These are phyloP conservation scores for Garcia nutans DNA, from an alignment of 345 rosid genomes.

Conservation along the genomic window DNA sequence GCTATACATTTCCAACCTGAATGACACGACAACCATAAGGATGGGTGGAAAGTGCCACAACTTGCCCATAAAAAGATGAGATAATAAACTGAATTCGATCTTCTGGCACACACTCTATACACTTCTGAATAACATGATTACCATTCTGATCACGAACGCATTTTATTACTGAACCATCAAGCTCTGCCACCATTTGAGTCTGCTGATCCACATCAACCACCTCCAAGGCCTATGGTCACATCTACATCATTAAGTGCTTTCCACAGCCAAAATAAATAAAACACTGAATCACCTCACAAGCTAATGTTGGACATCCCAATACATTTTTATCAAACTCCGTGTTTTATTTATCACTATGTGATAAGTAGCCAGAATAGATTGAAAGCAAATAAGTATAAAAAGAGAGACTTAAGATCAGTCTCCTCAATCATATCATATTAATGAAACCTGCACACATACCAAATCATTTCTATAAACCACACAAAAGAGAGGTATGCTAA, in stretches of 20 bases:
- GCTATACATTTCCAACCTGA: conserved; percentile 50
- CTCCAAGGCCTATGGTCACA: conserved; percentile 71
- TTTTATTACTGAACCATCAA: conserved; percentile 83
- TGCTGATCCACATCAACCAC: conserved; percentile 77
- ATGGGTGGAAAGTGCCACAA: conserved; percentile 79
- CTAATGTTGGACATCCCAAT: neutral
- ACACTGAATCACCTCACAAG: conserved; percentile 10
- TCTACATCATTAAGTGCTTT: conserved; percentile 21
- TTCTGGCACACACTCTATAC: conserved; percentile 87
- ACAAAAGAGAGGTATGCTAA: neutral
- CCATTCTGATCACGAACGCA: conserved; percentile 98
- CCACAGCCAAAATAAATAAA: neutral
- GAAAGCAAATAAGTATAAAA: neutral
- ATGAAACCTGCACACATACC: neutral
- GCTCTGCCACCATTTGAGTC: conserved; percentile 75
- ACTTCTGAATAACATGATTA: conserved; percentile 97
- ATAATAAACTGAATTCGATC: conserved; percentile 74
- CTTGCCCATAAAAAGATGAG: conserved; percentile 87
- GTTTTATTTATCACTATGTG: neutral
- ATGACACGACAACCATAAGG: conserved; percentile 99
- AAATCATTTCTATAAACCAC: neutral
- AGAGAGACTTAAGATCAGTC: neutral
- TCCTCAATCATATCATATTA: neutral
- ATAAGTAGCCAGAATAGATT: neutral
- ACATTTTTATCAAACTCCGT: neutral